Evolutionary conservation across 1,284 basidiomycete genomes (phyloP).

Genomic region (Inonotus hispidus): DNA sequence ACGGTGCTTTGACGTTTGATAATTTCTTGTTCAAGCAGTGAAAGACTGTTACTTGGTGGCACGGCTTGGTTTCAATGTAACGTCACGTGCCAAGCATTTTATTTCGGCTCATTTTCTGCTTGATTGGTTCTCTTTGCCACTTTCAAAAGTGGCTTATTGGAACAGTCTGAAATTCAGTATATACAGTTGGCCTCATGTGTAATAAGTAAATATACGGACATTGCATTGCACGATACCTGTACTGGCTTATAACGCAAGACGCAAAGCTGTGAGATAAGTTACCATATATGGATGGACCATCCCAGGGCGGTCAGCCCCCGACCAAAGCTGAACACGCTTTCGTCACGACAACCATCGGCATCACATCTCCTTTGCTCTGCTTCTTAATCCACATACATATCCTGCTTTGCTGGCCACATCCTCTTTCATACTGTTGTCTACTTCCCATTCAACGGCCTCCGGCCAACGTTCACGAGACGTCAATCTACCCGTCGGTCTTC

Average conservation of each 20-base stretch:
- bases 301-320: neutral
- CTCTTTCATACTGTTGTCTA: neutral
- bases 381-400: neutral
- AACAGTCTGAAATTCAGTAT: too few species aligned
- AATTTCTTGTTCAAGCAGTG: neutral
- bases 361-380: neutral
- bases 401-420: slow-evolving; percentile 3
- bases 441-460: slow-evolving; percentile 1
- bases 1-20: neutral
- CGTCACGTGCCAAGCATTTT: neutral
- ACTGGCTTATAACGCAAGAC: neutral
- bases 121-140: neutral
- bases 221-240: too few species aligned
- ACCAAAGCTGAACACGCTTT: slow-evolving; percentile 1
- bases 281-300: slow-evolving; percentile 6
- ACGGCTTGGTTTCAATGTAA: neutral
- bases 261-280: slow-evolving; percentile 1
- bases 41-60: neutral
- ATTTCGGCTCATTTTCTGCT: neutral
- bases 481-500: slow-evolving; percentile 4
- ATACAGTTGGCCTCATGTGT: too few species aligned
- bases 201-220: too few species aligned
- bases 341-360: slow-evolving; percentile 16
- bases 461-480: neutral
- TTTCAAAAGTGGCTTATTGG: too few species aligned